Evolutionary conservation across 768 basidiomycete species (phyloP), one percentile per base, ranked within the genome.

Genomic region (Rhizopogon sp.): DNA sequence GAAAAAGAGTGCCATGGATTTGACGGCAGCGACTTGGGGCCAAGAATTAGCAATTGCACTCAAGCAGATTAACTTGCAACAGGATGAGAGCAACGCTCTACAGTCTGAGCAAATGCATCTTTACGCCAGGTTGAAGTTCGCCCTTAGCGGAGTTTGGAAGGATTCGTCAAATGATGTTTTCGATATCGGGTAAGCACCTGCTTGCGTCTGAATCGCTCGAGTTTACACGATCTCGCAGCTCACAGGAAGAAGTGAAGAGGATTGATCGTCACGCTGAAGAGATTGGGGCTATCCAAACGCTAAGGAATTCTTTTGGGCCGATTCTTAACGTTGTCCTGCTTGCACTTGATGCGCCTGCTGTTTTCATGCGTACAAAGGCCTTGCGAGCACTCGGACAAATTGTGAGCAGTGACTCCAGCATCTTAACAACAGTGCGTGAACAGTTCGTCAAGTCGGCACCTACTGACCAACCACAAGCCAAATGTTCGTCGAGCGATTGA

Each of bases 351-450:
- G 89, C 90, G 0, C 81, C 90, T 4, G 82, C 86, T 3, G 93
- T 98, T 28, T 93, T 90, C 62, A 90, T 96, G 78, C 84, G 97
- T 33, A 95, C 94, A 0, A 98, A 98, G 68, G 96, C 96, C 0
- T 74, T 99, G 31, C 81, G 89, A 51, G 94, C 92, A 0, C 76
- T 98, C 4, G 90, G 93, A 3, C 85, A 92, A 63, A 89, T 98
- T 46, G 83, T 98, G 35, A 90, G 85, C 0, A 89, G 88, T 57
- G 97, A 98, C 69, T 84, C 94, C 0, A 83, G 80, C 13, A 85
- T 97, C 17, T 77, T 99, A 25, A 79, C 83, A 1, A 75, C 82
- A 37, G 92, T 95, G 59, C 50, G 85, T 76, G 4, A 6, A 31
- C 54, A 28, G 29, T 20, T 8, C 13, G 3, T 39, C 11, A 49